A percentile compares a stretch with the other conserved stretches of the same genome.
These are phyloP conservation scores for Fusarium sambucinum DNA, from an alignment of 2,329 filamentous ascomycete genomes.

Conservation along the genomic window DNA sequence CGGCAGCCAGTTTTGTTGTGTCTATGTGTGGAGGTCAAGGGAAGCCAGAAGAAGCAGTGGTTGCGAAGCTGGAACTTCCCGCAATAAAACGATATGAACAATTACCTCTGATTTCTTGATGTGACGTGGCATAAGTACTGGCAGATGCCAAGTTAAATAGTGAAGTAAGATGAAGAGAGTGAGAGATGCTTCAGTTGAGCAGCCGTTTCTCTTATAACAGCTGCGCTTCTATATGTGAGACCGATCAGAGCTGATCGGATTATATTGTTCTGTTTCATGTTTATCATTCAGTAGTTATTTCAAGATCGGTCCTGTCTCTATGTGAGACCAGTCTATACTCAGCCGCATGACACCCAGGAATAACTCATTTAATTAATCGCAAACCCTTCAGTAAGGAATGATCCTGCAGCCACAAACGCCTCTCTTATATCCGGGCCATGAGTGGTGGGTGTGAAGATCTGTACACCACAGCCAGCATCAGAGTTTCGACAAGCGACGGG, in stretches of 20 bases:
- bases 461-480: slow-evolving; percentile 11
- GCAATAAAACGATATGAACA: slow-evolving; percentile 42
- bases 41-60: slow-evolving; percentile 35
- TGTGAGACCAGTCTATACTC: background rate
- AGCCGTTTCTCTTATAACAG: background rate
- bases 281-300: background rate
- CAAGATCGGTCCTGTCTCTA: background rate
- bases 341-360: background rate
- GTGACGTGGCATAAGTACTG: background rate
- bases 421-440: no score
- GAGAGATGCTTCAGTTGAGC: background rate
- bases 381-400: no score
- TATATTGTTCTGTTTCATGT: background rate
- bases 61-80: slow-evolving; percentile 39
- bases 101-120: slow-evolving; percentile 5
- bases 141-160: background rate
- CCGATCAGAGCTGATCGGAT: background rate
- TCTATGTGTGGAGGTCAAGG: slow-evolving; percentile 28
- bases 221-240: background rate
- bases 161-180: background rate
- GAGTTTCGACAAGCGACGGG: slow-evolving; percentile 39
- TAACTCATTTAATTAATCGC: background rate
- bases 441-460: no score
- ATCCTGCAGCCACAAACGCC: background rate
- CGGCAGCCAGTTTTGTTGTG: slow-evolving; percentile 30